phyloP scores from a whole-genome alignment of 2,329 filamentous ascomycete genomes.

The Cryphonectria radicalis region DNA sequence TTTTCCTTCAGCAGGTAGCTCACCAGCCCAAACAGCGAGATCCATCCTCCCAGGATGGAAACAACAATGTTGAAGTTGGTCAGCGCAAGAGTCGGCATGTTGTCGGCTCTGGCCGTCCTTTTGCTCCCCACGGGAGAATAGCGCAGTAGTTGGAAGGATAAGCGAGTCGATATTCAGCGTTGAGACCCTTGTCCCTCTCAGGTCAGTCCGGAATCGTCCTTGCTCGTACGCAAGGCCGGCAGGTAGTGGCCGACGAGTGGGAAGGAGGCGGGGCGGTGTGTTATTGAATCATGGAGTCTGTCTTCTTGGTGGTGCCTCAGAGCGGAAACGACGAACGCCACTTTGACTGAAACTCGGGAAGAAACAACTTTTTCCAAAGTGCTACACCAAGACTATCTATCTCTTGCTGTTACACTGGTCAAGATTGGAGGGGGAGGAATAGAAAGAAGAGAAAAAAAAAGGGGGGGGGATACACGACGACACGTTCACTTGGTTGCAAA shows the following conservation, averaged over 20 bases:
- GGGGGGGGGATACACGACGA: background rate
- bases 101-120: slow-evolving; percentile 24
- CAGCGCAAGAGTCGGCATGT: slow-evolving; percentile 47
- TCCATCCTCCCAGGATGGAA: slow-evolving; percentile 80
- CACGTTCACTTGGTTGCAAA: background rate
- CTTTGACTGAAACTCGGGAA: slow-evolving; percentile 28
- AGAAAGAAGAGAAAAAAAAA: too few relatives aligned
- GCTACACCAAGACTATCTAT: background rate
- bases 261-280: slow-evolving; percentile 35
- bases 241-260: slow-evolving; percentile 37
- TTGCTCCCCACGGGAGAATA: background rate
- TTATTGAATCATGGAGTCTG: slow-evolving; percentile 50
- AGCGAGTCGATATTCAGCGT: too few relatives aligned
- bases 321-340: slow-evolving; percentile 27
- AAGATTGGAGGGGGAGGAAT: background rate
- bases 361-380: background rate
- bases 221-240: slow-evolving; percentile 39
- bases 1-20: slow-evolving; percentile 89
- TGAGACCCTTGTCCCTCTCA: slow-evolving; percentile 30
- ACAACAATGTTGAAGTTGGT: slow-evolving; percentile 86
- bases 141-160: background rate
- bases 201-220: slow-evolving; percentile 46
- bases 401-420: background rate
- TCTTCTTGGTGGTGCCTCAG: slow-evolving; percentile 13
- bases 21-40: slow-evolving; percentile 87